phyloP scores from a whole-genome alignment of 441 rosid genomes.

The Populus hybrid region DNA sequence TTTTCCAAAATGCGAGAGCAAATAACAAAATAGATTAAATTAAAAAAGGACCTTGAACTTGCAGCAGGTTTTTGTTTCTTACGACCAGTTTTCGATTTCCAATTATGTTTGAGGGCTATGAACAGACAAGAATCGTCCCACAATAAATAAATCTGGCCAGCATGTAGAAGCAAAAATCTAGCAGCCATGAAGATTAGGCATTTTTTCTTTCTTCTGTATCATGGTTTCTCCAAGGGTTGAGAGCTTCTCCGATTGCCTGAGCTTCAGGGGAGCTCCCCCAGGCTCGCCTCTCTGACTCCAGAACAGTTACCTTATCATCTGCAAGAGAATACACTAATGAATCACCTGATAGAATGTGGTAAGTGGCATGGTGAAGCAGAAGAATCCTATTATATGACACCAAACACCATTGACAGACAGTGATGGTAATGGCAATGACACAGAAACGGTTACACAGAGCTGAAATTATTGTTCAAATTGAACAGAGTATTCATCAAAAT shows the following conservation, averaged over 20 bases:
- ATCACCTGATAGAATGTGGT: neutral
- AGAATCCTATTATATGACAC: neutral
- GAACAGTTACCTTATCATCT: conserved; percentile 87
- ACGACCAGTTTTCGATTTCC: conserved; percentile 1
- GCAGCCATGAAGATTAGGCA: conserved; percentile 23
- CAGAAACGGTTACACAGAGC: neutral
- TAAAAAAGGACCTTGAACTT: neutral
- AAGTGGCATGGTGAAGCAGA: neutral
- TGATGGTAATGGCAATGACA: neutral
- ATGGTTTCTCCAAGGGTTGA: conserved; percentile 85
- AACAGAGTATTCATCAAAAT: neutral
- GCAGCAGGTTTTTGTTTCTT: neutral
- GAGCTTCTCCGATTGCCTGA: conserved; percentile 73
- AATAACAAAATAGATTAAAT: neutral
- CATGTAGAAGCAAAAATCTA: neutral
- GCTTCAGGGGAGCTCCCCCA: conserved; percentile 80
- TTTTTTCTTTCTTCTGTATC: conserved; percentile 41
- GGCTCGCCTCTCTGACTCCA: conserved; percentile 87
- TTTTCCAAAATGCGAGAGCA: neutral
- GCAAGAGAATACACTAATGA: conserved; percentile 19
- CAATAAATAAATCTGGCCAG: neutral
- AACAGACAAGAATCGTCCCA: neutral
- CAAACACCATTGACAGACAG: conserved; percentile 5
- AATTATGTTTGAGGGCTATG: neutral
- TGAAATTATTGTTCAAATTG: neutral